Percentiles rank a stretch among this genome's conserved stretches.
These are phyloP conservation scores for Globisporangium camurandrum DNA, from an alignment of 352 stramenopile species.

Conservation along the genomic window DNA sequence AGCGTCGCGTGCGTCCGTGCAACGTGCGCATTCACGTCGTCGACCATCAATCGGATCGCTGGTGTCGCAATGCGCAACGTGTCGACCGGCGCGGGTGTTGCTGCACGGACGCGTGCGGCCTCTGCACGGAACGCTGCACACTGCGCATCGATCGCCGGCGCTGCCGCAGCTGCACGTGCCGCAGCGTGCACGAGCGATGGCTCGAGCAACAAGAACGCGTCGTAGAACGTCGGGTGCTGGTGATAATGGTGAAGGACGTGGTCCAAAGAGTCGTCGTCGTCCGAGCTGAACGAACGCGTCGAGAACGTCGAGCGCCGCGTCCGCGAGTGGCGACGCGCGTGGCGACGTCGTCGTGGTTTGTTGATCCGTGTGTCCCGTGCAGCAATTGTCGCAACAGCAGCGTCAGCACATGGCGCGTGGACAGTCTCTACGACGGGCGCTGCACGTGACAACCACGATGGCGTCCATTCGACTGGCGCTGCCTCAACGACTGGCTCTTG, in stretches of 20 bases:
- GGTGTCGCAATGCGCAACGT: constrained; percentile 7
- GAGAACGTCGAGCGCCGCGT: constrained; percentile 7
- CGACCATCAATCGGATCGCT: constrained; percentile 13
- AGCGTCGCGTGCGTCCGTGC: constrained; percentile 6
- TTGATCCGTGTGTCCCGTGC: not conserved
- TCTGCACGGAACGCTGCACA: constrained; percentile 3
- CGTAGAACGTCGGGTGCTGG: constrained; percentile 6
- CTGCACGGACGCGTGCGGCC: constrained; percentile 3
- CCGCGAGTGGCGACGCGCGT: constrained; percentile 3
- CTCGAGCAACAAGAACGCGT: constrained; percentile 10
- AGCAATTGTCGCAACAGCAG: not conserved
- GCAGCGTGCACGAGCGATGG: constrained; percentile 1
- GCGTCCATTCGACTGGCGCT: no score
- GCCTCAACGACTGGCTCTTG: not conserved
- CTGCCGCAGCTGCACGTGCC: not conserved
- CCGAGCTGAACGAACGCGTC: no score
- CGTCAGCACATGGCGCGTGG: not conserved
- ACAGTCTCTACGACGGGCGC: not conserved
- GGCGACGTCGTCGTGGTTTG: constrained; percentile 4
- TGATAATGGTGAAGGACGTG: no score
- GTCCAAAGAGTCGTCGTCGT: no score
- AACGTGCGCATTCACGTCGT: constrained; percentile 13
- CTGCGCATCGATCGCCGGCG: constrained; percentile 3
- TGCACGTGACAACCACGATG: no score
- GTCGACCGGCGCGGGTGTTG: constrained; percentile 5